Evolutionary conservation across 306 rosid species (phyloP), one percentile per base, ranked within the genome.

Genomic region (Dryas alaskensis): DNA sequence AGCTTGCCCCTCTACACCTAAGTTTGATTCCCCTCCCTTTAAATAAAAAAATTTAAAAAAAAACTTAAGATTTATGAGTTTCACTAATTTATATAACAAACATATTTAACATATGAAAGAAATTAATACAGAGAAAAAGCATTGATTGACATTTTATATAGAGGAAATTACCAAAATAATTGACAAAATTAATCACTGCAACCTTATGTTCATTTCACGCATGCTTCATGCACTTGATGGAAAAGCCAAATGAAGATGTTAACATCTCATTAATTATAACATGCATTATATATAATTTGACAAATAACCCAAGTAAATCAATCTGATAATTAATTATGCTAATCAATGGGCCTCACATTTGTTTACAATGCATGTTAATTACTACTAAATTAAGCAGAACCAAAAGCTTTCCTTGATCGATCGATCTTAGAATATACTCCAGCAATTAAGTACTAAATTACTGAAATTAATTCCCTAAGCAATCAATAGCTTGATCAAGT

Each of bases 401-500:
- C 82, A 81, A 57, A 70, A 83, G 64, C 85, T 88, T 11, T 84
- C 69, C 65, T 64, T 66, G 22, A 86, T 80, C 10, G 22, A 86
- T 80, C 10, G 52, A 80, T 68, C 73, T 84, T 5, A 8, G 16
- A 7, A 14, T 45, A 45, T 45, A 5, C 49, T 63, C 27, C 13
- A 42, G 6, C 25, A 63, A n/a, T 25, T 63, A 14, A 67, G 77
- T 44, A 31, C 37, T 31, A 31, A 31, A 31, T 31, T 31, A 31
- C 37, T 31, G 37, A 31, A 0, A 31, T 31, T 31, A 31, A 31
- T 31, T 25, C 13, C 9, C 17, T 73, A 53, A 64, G 67, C 68
- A 71, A 80, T 80, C 71, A 88, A 50, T 50, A 80, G 80, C 89
- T 84, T 89, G 79, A 80, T 73, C 65, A 89, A 76, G 63, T 81